Conservation (phyloP, 257 asterid species). For the Haberlea rhodopensis region DNA sequence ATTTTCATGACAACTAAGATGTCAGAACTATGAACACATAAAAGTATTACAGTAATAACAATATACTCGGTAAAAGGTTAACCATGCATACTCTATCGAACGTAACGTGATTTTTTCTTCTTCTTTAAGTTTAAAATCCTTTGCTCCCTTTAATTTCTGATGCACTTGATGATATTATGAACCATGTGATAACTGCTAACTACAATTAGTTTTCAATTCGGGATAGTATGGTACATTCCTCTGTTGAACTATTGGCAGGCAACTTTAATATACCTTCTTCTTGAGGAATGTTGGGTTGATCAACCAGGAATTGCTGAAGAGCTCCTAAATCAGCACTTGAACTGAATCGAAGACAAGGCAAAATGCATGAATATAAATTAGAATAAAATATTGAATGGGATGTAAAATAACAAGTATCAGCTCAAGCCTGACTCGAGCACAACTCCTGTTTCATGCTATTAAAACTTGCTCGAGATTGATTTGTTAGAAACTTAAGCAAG, state of each 20-base stretch:
- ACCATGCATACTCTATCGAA: background rate
- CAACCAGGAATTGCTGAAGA: conserved; percentile 64
- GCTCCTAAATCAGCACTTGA: conserved; percentile 51
- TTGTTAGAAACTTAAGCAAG: background rate
- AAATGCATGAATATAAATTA: background rate
- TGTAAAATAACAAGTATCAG: background rate
- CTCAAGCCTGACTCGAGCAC: background rate
- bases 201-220: background rate
- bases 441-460: background rate
- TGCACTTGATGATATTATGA: background rate
- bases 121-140: background rate
- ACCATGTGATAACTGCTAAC: background rate
- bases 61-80: background rate
- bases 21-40: background rate
- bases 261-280: conserved; percentile 56
- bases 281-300: conserved; percentile 75
- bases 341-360: conserved; percentile 39
- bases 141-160: background rate
- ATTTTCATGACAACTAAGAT: background rate
- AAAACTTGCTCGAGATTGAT: background rate
- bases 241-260: background rate
- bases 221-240: conserved; percentile 2
- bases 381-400: background rate
- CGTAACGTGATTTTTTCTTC: background rate
- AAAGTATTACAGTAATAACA: background rate